These are phyloP conservation scores for Knoxia roxburghii DNA, from an alignment of 257 asterid species.

Conservation along the genomic window DNA sequence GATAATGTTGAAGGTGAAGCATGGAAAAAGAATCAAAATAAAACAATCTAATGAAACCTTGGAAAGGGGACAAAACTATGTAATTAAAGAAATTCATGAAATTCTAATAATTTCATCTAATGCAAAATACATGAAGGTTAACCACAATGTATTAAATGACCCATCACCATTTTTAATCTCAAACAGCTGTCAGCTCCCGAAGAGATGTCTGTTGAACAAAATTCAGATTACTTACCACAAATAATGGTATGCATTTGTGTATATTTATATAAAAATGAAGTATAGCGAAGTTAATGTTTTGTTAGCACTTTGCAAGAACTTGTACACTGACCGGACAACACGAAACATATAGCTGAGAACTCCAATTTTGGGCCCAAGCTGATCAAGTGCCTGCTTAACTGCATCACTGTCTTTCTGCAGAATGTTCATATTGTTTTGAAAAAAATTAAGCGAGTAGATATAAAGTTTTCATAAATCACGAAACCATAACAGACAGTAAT, in stretches of 20 bases:
- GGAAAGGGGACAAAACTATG: background rate
- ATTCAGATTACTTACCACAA: conserved; percentile 11
- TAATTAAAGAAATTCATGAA: background rate
- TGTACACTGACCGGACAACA: conserved; percentile 76
- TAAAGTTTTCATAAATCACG: background rate
- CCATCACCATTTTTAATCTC: conserved; percentile 41
- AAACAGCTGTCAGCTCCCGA: conserved; percentile 81
- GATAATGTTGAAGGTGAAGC: background rate
- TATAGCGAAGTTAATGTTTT: conserved; percentile 9
- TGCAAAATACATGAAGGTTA: background rate
- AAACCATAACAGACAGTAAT: too few relatives aligned
- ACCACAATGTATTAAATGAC: background rate
- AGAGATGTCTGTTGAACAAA: conserved; percentile 65
- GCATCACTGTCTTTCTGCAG: conserved; percentile 74
- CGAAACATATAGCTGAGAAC: conserved; percentile 90
- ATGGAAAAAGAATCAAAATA: background rate
- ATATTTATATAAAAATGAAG: background rate
- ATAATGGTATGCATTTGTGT: conserved; percentile 7
- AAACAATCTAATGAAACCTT: background rate
- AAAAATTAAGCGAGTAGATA: background rate
- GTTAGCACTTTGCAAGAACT: conserved; percentile 14
- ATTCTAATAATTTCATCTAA: background rate
- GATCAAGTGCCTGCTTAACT: conserved; percentile 82
- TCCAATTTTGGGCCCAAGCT: conserved; percentile 81
- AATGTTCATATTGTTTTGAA: background rate